Base-by-base conservation (phyloP, 2,329 filamentous ascomycete species). In the Diatrype stigma region DNA sequence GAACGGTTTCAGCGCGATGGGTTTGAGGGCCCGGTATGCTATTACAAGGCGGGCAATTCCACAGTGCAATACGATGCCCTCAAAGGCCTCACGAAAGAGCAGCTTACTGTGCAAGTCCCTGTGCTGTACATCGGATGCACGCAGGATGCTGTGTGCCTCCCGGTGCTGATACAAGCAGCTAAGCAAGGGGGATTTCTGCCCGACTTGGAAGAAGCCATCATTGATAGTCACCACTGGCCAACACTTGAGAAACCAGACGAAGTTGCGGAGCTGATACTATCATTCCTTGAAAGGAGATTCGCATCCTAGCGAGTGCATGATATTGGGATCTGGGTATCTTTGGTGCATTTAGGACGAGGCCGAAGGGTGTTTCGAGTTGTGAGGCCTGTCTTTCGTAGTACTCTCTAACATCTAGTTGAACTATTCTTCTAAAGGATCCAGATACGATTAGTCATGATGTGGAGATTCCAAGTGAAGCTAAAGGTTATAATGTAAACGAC, bases 141-240 rank as follows among this genome's bases (percentile, higher is more conserved):
- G 5, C 49, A 57, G 16, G 67, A 69, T 26, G 51, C 55, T 6
- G 60, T 68, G 1, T 63, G 65, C 46, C 48, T 55, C 34, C 51
- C 58, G 4, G 60, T 58, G 10, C 14, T 49, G 6, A 56, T 66
- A 42, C 46, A 53, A 21, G 45, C 46, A 0, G 50, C 44, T 28
- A 57, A 63, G 16, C 47, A 56, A 21, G 53, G 49, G 2, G 63
- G 64, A 0, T 45, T 63, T 2, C 47, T 68, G 21, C 63, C 64
- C 2, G 47, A 61, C 10, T 44, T 65, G 26, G 63, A 66, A 23
- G 56, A 40, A 19, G 47, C 59, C 26, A 54, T 46, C 6, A 53
- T 65, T 14, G 54, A 64, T 1, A 61, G 61, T 10, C 64, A 56
- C 0, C 67, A 70, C 28, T 68, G 65, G 65, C 59, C 57, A 2